Percentiles rank a stretch among this genome's conserved stretches.
Evolutionary conservation across 352 stramenopile genomes (phyloP).

Genomic region (Saprolegnia diclina): DNA sequence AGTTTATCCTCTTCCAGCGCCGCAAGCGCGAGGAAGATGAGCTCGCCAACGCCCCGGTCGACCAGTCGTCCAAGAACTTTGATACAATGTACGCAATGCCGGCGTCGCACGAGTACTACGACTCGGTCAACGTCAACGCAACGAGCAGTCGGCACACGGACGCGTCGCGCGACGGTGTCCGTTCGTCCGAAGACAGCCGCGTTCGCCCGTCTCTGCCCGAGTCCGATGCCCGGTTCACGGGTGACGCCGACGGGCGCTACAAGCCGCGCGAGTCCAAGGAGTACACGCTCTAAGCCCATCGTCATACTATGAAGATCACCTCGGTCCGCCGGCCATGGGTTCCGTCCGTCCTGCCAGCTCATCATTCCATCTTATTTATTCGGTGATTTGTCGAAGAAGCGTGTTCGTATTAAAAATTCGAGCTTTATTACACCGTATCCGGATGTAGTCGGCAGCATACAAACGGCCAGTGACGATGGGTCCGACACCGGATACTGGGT

Average conservation of each 20-base stretch:
- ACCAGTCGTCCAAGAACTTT: constrained; percentile 18
- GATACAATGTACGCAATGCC: constrained; percentile 13
- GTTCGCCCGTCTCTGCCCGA: not conserved
- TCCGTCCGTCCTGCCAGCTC: not conserved
- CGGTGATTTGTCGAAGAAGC: not conserved
- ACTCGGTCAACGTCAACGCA: not conserved
- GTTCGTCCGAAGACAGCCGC: not conserved
- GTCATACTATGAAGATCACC: not conserved
- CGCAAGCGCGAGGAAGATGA: constrained; percentile 20
- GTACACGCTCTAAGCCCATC: not conserved
- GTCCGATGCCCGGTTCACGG: not conserved
- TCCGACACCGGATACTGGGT: not conserved
- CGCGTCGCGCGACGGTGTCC: not conserved
- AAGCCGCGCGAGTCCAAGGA: constrained; percentile 11
- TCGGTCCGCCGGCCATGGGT: not conserved
- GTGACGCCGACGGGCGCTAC: not conserved
- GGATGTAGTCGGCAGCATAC: not conserved
- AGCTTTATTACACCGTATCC: not conserved
- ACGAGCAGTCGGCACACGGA: constrained; percentile 1
- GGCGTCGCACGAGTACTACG: constrained; percentile 1
- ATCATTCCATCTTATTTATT: not conserved
- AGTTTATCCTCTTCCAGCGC: constrained; percentile 20
- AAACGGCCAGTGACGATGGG: not conserved
- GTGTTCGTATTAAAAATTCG: constrained; percentile 9
- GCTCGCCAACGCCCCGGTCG: not conserved